Evolutionary conservation across 495 filamentous ascomycete genomes (phyloP).

Genomic region (Aspergillus cristatus): DNA sequence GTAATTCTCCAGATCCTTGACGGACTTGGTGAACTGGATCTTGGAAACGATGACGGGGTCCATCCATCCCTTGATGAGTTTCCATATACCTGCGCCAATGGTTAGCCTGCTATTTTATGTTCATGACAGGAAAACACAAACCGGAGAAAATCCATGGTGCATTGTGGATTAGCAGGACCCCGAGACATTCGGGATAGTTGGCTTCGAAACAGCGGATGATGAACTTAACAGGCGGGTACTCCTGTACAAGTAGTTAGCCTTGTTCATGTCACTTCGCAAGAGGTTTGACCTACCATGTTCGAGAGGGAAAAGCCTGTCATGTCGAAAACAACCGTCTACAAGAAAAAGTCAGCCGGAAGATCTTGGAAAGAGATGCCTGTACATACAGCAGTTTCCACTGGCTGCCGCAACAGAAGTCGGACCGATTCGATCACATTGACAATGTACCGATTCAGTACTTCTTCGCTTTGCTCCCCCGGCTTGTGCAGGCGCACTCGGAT

Average conservation of each 20-base stretch:
- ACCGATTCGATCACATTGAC: conserved; percentile 90
- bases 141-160: conserved; percentile 92
- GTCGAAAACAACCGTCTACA: conserved; percentile 75
- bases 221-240: conserved; percentile 92
- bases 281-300: conserved; percentile 64
- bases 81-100: conserved; percentile 67
- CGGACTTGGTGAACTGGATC: conserved; percentile 80
- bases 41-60: conserved; percentile 92
- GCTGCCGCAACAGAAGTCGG: conserved; percentile 60
- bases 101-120: conserved; percentile 1
- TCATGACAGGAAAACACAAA: conserved; percentile 13
- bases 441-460: conserved; percentile 73
- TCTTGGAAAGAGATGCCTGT: conserved; percentile 12
- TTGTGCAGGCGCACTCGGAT: conserved; percentile 72
- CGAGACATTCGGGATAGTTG: conserved; percentile 88
- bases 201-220: conserved; percentile 97
- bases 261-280: background rate
- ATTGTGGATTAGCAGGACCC: conserved; percentile 82
- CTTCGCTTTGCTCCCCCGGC: conserved; percentile 77
- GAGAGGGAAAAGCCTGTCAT: conserved; percentile 80
- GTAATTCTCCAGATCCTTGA: conserved; percentile 66
- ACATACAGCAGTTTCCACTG: conserved; percentile 82
- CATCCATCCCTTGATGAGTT: conserved; percentile 85
- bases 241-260: conserved; percentile 34
- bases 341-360: background rate